A percentile compares a stretch with the other conserved stretches of the same genome.
Evolutionary conservation across 305 asterid species (phyloP).

Genomic region (Rubia tinctorum): DNA sequence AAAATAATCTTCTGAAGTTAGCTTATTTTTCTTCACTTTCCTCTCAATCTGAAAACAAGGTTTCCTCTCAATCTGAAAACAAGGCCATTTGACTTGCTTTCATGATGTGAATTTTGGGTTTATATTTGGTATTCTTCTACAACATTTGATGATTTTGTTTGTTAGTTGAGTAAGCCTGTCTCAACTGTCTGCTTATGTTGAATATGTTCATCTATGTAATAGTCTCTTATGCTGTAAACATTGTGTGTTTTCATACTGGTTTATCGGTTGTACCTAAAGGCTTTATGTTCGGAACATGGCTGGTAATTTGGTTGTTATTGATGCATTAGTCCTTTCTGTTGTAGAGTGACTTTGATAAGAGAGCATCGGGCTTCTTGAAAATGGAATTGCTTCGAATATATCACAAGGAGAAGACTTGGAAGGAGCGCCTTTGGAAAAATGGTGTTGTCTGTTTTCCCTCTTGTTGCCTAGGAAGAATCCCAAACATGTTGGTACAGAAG

Average conservation of each 20-base stretch:
- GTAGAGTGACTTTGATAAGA: slow-evolving; percentile 66
- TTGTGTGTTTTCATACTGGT: background rate
- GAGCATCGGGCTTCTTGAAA: slow-evolving; percentile 61
- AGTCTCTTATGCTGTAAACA: background rate
- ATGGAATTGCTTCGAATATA: slow-evolving; percentile 68
- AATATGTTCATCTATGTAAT: background rate
- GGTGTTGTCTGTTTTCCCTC: slow-evolving; percentile 63
- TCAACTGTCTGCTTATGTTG: background rate
- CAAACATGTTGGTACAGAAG: slow-evolving; percentile 77
- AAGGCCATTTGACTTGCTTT: background rate
- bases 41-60: background rate
- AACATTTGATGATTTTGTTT: background rate
- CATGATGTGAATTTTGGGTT: background rate
- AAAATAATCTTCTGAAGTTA: background rate
- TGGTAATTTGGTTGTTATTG: slow-evolving; percentile 18
- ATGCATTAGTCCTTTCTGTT: slow-evolving; percentile 20
- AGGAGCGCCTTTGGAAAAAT: slow-evolving; percentile 83
- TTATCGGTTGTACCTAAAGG: background rate
- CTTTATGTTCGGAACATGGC: background rate
- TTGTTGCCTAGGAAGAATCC: slow-evolving; percentile 69
- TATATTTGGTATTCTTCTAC: background rate
- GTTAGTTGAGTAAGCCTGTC: background rate
- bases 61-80: too few species aligned
- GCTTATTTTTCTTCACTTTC: background rate
- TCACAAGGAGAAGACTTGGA: slow-evolving; percentile 66